These are phyloP conservation scores for Fraxinus paxiana DNA, from an alignment of 305 asterid species.

Conservation along the genomic window DNA sequence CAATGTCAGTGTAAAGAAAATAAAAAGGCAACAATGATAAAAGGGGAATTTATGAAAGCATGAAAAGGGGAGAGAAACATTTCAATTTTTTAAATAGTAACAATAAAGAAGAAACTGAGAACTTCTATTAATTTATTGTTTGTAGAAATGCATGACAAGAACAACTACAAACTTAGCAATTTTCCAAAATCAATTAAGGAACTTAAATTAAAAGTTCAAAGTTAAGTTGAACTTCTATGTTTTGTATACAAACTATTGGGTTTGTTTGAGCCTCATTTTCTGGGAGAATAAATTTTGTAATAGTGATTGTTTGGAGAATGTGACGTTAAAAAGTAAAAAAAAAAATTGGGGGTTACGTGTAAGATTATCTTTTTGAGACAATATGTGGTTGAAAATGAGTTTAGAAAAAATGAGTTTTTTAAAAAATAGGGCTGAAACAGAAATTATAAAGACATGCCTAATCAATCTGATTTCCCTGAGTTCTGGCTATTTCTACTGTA, in stretches of 20 bases:
- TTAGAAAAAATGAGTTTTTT: neutral
- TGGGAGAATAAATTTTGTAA: neutral
- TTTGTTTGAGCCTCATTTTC: neutral
- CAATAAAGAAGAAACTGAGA: neutral
- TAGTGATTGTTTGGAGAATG: neutral
- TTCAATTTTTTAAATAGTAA: neutral
- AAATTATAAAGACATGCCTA: neutral
- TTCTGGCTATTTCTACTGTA: neutral
- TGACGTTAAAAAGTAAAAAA: neutral
- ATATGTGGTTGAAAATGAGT: neutral
- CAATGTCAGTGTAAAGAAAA: neutral
- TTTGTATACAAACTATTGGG: neutral
- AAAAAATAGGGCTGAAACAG: neutral
- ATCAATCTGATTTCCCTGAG: conserved; percentile 7
- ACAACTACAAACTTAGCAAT: neutral
- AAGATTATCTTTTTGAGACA: neutral
- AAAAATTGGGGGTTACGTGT: neutral
- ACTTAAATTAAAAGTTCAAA: conserved; percentile 3
- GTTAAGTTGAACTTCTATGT: neutral
- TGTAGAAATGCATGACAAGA: neutral
- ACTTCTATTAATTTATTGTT: neutral
- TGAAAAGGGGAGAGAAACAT: neutral
- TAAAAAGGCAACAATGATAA: neutral
- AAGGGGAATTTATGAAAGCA: neutral
- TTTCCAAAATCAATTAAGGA: neutral